Base-by-base conservation (phyloP, 2,329 filamentous ascomycete genomes). In the Lecanoromycetidae sp. region DNA sequence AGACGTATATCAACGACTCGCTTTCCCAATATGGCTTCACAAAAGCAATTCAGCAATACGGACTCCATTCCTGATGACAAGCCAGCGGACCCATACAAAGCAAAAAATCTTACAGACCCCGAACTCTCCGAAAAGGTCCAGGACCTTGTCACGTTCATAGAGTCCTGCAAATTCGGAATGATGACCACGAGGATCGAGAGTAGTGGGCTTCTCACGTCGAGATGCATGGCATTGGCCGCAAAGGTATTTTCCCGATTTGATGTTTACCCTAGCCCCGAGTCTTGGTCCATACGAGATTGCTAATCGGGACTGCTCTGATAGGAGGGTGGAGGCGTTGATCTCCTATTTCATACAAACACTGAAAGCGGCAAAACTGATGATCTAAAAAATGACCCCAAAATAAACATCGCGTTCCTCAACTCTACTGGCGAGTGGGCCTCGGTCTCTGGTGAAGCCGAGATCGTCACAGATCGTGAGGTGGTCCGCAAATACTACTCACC, bases 331-430 rank as follows among this genome's bases (percentile, higher is more conserved):
- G 83, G 84, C 58, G 73, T 87, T 48, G 87, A 93, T 62, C 76
- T 91, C 48, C 75, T 94, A 63, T 94, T 94, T 75, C 82, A 91
- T 71, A 87, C 87, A 60, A 94, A 94, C 71, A 87, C 85, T 53
- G 84, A 90, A 62, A 87, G 84, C 8, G 79, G 85, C 67, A 94
- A 94, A 73, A 87, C 85, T 4, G 76, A 86, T 63, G 87, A 94
- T 59, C 74, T 94, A 34, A 71, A 76, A 48, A 70, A 71, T 48
- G 80, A 93, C 63, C 70, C 80, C 0, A 75, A 84, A 56, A 75
- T 87, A 68, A 93, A 94, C 69, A 74, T 94, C 54, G 77, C 82
- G 39, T 94, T 94, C 71, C 72, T 90, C 56, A 82, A 83, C 62
- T 64, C 66, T 54, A 76, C 77, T 2, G 85, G 87, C 56, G 80